Percentiles rank a stretch among this genome's conserved stretches.
phyloP scores from a whole-genome alignment of 192 early-diverging fungal genomes.

The Cladochytrium replicatum region DNA sequence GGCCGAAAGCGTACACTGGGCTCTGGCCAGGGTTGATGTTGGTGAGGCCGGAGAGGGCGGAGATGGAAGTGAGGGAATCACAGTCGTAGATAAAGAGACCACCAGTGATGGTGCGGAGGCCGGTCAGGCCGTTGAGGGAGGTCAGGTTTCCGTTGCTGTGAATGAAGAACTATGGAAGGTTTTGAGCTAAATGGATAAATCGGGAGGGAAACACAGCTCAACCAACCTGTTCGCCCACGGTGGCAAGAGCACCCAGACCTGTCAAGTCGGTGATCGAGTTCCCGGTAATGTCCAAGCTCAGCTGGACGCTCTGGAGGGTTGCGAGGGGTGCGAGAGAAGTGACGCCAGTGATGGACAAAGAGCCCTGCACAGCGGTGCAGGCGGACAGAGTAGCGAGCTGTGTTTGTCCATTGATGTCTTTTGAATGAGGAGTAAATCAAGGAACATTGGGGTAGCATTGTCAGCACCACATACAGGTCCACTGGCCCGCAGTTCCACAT shows the following conservation, averaged over 20 bases:
- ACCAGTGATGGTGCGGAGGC: constrained; percentile 1
- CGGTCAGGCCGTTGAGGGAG: constrained; percentile 4
- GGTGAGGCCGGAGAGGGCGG: not conserved
- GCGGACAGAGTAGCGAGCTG: no score
- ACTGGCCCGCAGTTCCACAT: no score
- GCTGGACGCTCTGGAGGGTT: not conserved
- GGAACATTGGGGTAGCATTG: no score
- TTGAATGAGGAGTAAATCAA: no score
- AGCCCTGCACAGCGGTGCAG: constrained; percentile 12
- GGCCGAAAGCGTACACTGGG: constrained; percentile 6
- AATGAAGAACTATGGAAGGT: no score
- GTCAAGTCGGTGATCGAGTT: constrained; percentile 1
- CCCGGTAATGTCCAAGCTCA: constrained; percentile 5
- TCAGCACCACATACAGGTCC: no score
- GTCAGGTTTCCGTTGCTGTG: constrained; percentile 8
- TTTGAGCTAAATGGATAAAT: no score
- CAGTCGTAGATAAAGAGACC: constrained; percentile 14
- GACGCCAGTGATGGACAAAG: constrained; percentile 4
- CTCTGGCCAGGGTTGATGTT: constrained; percentile 4
- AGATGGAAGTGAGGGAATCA: constrained; percentile 6
- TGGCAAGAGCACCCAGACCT: constrained; percentile 4
- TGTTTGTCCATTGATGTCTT: no score
- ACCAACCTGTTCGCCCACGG: constrained; percentile 10
- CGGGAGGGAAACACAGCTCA: no score
- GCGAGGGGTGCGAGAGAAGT: constrained; percentile 4